A percentile compares a stretch with the other conserved stretches of the same genome.
These are phyloP conservation scores for Pseudocercospora cruenta DNA, from an alignment of 2,329 filamentous ascomycete species.

Conservation along the genomic window DNA sequence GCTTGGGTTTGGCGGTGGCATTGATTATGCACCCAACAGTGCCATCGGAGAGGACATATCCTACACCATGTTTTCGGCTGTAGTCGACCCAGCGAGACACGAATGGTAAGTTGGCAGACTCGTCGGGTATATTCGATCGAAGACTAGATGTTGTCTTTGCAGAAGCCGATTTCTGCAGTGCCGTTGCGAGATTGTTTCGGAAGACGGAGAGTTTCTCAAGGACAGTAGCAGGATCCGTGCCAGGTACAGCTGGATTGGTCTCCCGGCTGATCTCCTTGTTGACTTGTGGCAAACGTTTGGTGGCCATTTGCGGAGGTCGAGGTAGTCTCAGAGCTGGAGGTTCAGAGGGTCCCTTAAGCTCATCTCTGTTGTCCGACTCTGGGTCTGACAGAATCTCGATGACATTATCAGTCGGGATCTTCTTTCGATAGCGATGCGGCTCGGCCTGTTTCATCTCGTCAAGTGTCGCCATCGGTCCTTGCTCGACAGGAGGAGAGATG, in stretches of 20 bases:
- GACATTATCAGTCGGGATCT: slow-evolving; percentile 34
- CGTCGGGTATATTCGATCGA: slow-evolving; percentile 33
- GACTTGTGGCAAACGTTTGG: slow-evolving; percentile 32
- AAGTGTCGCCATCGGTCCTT: slow-evolving; percentile 37
- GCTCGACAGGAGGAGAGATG: slow-evolving; percentile 28
- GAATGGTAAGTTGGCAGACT: slow-evolving; percentile 53
- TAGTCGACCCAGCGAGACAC: slow-evolving; percentile 84
- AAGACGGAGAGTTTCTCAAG: slow-evolving; percentile 49
- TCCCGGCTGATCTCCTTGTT: slow-evolving; percentile 18
- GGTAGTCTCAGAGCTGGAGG: slow-evolving; percentile 31
- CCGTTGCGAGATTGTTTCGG: slow-evolving; percentile 51
- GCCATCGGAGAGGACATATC: slow-evolving; percentile 81
- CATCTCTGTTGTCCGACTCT: slow-evolving; percentile 33
- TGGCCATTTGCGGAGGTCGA: slow-evolving; percentile 34
- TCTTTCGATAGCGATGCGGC: slow-evolving; percentile 33
- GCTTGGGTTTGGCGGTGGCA: slow-evolving; percentile 41
- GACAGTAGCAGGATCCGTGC: slow-evolving; percentile 51
- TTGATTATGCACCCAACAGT: slow-evolving; percentile 70
- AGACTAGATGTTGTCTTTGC: slow-evolving; percentile 27
- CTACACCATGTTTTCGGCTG: slow-evolving; percentile 82
- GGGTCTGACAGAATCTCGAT: slow-evolving; percentile 43
- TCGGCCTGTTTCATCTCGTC: slow-evolving; percentile 38
- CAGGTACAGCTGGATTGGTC: slow-evolving; percentile 36
- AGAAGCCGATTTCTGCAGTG: slow-evolving; percentile 42
- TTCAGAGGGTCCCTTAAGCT: slow-evolving; percentile 20